Evolutionary conservation across 140 eudicot genomes (phyloP).

Genomic region (Erigeron philadelphicus): DNA sequence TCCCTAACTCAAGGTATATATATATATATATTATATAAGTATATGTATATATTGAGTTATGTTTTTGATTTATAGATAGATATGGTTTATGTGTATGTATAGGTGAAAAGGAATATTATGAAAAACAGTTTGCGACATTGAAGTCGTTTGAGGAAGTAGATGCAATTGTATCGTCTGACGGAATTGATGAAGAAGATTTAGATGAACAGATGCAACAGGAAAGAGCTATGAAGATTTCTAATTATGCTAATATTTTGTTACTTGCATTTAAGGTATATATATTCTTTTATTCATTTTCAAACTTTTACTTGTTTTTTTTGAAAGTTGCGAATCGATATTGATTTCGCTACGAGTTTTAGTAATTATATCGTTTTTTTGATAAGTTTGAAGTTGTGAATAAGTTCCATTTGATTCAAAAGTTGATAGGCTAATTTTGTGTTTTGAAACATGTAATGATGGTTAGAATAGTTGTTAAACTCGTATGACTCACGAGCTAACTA

Average conservation of each 20-base stretch:
- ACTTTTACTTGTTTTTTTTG: not conserved
- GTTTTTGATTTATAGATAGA: not conserved
- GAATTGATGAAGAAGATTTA: conserved; percentile 42
- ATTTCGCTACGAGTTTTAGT: conserved; percentile 2
- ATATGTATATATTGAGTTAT: too few relatives aligned
- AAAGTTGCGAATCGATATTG: not conserved
- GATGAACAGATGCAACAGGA: conserved; percentile 70
- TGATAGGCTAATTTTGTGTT: not conserved
- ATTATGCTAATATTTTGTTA: conserved; percentile 63
- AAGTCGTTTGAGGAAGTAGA: conserved; percentile 83
- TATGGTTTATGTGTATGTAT: not conserved
- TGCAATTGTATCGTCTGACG: conserved; percentile 44
- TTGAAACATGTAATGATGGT: not conserved
- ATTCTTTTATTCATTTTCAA: too few relatives aligned
- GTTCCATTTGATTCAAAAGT: not conserved
- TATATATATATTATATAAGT: too few relatives aligned
- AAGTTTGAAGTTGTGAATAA: too few relatives aligned
- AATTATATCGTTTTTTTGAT: too few relatives aligned
- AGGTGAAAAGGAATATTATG: conserved; percentile 86
- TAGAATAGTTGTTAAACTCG: too few relatives aligned
- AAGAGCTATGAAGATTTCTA: conserved; percentile 82
- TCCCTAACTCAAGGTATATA: conserved; percentile 43
- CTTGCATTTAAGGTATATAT: conserved; percentile 45
- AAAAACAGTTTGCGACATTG: conserved; percentile 66
- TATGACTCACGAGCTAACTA: too few relatives aligned